Conservation (phyloP, 2,329 filamentous ascomycete species). For the Fusarium sp. region DNA sequence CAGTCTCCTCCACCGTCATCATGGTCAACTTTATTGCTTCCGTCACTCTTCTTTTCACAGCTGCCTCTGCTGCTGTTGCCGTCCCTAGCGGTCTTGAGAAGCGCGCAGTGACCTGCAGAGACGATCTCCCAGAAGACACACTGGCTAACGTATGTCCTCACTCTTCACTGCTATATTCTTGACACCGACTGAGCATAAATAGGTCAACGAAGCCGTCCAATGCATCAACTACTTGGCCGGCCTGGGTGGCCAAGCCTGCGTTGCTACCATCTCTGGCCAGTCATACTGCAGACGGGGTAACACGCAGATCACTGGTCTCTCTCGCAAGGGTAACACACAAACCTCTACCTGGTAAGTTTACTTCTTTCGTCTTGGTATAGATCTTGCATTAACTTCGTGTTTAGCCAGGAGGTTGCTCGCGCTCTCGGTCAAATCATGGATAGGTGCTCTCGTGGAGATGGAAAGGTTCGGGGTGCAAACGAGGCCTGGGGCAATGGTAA, state of each 20-base stretch:
- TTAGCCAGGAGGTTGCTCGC: background rate
- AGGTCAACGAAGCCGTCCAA: constrained; percentile 19
- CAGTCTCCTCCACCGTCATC: background rate
- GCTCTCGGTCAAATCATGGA: background rate
- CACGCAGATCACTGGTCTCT: constrained; percentile 18
- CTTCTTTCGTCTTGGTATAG: rapidly evolving
- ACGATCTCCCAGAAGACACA: background rate
- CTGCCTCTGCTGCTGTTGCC: constrained; percentile 1
- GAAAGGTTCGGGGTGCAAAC: background rate
- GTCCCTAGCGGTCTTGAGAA: background rate
- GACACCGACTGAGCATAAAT: no score
- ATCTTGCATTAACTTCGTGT: rapidly evolving
- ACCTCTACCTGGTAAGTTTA: background rate
- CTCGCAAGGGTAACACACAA: background rate
- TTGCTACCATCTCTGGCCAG: background rate
- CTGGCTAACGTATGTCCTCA: background rate
- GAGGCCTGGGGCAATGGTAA: background rate
- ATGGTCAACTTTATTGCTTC: constrained; percentile 24
- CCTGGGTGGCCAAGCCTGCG: background rate
- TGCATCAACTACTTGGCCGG: constrained; percentile 30
- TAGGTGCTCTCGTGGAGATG: background rate
- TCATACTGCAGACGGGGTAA: constrained; percentile 25
- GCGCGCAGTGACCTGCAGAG: constrained; percentile 9
- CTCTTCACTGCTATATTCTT: no score
- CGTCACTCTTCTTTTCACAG: background rate